Base-by-base conservation (phyloP, 805 yeast genomes). In the Spencermartinsiella europaea region DNA sequence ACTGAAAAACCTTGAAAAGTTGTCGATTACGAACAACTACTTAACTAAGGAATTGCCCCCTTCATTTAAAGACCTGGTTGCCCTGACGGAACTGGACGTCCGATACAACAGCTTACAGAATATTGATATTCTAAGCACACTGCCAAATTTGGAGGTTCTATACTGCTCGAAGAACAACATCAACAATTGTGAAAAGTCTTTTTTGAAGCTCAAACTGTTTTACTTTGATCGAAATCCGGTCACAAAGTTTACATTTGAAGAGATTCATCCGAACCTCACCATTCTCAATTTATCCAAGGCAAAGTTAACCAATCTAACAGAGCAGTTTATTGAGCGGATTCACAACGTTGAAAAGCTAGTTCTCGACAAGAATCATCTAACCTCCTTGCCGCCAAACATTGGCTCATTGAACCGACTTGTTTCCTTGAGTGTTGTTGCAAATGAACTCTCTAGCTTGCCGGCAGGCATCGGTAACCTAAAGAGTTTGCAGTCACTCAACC, bases 161-260 rank as follows among this genome's bases (percentile, higher is more conserved):
- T 79, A 80, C 55, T 78, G 87, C 5, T 76, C 91, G 2, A 85
- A 85, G 61, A 88, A 88, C 61, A 76, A 76, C 50, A 81, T 89
- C 12, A 79, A 95, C 0, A 76, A 77, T 14, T 83, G 86, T 60
- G 76, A 78, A 46, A 83, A 79, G 59, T 68, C 74, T 40, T 75
- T 86, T 57, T 76, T 77, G 27, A 76, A 76, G 43, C 68, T 90
- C 55, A 76, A 84, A 58, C 75, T 83, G 14, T 70, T 90, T 35
- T 85, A 83, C 58, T 70, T 89, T 40, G 89, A 85, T 60, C 77
- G 84, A 60, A 90, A 89, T 62, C 97, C 96, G 3, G 77, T 89
- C 46, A 88, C 96, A 0, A 74, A 77, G 47, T 73, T 86, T 52
- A 70, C 70, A 22, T 75, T 81, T 51, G 68, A 66, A 33, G 77